Percentiles rank a stretch among this genome's conserved stretches.
phyloP scores from a whole-genome alignment of 306 rosid genomes.

The Fragaria ananassa region DNA sequence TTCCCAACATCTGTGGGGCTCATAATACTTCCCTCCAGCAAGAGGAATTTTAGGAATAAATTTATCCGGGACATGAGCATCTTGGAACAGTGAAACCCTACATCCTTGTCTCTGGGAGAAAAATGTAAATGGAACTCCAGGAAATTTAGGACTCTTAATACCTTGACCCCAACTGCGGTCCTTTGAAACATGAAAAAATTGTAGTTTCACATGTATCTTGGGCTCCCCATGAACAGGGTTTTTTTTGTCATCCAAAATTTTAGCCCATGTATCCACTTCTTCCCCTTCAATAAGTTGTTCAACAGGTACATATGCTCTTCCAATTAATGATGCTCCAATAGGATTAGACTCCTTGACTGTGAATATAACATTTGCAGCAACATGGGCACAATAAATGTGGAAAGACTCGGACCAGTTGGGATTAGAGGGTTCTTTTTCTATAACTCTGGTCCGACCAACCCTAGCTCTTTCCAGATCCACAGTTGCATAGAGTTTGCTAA shows the following conservation, averaged over 20 bases:
- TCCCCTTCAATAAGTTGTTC: constrained; percentile 28
- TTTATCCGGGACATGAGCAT: constrained; percentile 48
- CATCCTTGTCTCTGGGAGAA: constrained; percentile 46
- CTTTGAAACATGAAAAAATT: constrained; percentile 39
- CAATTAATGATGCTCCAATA: constrained; percentile 47
- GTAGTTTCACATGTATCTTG: constrained; percentile 44
- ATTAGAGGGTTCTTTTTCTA: constrained; percentile 28
- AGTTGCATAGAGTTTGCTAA: constrained; percentile 35
- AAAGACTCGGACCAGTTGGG: constrained; percentile 50
- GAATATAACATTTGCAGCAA: constrained; percentile 43
- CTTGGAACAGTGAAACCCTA: constrained; percentile 41
- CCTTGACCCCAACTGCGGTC: constrained; percentile 47
- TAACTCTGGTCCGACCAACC: constrained; percentile 50
- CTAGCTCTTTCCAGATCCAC: constrained; percentile 44
- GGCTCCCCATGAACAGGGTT: constrained; percentile 33
- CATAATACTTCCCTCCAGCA: constrained; percentile 43
- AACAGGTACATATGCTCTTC: constrained; percentile 43
- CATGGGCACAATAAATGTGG: constrained; percentile 50
- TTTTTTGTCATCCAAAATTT: constrained; percentile 27
- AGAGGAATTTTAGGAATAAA: constrained; percentile 47
- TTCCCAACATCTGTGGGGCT: constrained; percentile 53
- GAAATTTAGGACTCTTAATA: constrained; percentile 40
- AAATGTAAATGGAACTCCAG: constrained; percentile 50
- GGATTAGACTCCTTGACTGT: constrained; percentile 44
- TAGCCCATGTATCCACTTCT: constrained; percentile 46